These are phyloP conservation scores for Zygnema circumcarinatum DNA, from an alignment of 139 green algal genomes.

Conservation along the genomic window DNA sequence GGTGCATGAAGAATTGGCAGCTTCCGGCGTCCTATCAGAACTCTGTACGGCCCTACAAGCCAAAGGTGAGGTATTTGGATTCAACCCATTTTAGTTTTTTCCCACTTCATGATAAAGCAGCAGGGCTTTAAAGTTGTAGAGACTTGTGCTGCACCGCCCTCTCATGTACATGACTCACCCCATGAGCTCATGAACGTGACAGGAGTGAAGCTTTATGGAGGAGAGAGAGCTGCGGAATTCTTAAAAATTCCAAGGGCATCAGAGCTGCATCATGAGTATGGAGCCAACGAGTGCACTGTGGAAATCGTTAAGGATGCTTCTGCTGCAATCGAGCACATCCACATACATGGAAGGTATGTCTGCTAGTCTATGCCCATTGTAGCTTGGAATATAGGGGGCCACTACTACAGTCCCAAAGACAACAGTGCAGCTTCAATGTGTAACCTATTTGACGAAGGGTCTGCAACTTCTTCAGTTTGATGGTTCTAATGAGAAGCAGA, in stretches of 20 bases:
- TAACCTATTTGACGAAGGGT: too few species aligned
- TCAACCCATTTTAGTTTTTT: too few species aligned
- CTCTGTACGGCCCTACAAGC: constrained; percentile 72
- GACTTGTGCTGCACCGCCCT: too few species aligned
- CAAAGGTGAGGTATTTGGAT: constrained; percentile 50
- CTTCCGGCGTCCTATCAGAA: constrained; percentile 58
- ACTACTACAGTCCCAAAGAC: too few species aligned
- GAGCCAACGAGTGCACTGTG: constrained; percentile 67
- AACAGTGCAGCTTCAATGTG: too few species aligned
- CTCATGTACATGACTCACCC: too few species aligned
- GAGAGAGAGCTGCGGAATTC: constrained; percentile 37
- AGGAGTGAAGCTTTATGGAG: constrained; percentile 74
- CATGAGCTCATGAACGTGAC: too few species aligned
- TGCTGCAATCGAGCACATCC: constrained; percentile 91
- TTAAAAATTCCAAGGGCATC: constrained; percentile 53
- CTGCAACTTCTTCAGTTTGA: too few species aligned
- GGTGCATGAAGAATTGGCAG: constrained; percentile 72
- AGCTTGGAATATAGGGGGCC: too few species aligned
- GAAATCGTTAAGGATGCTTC: constrained; percentile 85
- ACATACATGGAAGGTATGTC: constrained; percentile 75
- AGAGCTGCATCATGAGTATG: constrained; percentile 84
- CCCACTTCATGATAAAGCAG: too few species aligned
- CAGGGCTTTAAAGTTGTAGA: too few species aligned
- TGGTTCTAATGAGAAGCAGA: too few species aligned
- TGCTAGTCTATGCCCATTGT: neutral